Conservation (phyloP, 139 green algal genomes). For the Chlorella sorokiniana region DNA sequence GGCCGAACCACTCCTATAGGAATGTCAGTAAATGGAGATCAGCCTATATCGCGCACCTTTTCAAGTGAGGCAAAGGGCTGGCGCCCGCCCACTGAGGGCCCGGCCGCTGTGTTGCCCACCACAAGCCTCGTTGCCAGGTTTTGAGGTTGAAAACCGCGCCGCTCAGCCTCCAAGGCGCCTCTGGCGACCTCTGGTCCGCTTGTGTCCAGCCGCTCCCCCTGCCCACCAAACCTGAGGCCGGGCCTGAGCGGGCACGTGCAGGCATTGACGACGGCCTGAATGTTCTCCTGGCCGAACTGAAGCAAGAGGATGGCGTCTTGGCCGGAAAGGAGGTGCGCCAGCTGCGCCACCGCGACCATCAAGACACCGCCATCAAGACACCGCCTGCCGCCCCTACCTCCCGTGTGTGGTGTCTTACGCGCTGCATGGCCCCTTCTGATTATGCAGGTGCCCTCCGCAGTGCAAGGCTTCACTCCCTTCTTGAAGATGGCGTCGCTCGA, state of each 20-base stretch:
- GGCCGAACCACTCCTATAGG: neutral
- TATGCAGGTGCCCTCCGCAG: neutral
- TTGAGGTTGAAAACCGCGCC: no score
- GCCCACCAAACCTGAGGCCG: neutral
- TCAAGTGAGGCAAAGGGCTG: no score
- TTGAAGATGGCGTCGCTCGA: neutral
- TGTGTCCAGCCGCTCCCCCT: neutral
- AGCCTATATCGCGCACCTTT: neutral
- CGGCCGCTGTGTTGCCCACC: no score
- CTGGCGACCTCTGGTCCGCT: neutral
- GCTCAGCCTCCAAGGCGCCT: no score
- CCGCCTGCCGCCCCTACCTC: neutral
- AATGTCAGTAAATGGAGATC: neutral
- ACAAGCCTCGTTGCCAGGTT: no score
- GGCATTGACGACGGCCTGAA: constrained; percentile 19
- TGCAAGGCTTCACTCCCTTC: constrained; percentile 1
- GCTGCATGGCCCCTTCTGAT: no score
- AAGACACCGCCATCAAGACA: neutral
- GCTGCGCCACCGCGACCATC: no score
- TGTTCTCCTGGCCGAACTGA: constrained; percentile 16
- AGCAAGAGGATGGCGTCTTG: neutral
- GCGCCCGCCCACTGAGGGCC: neutral
- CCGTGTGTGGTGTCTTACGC: no score
- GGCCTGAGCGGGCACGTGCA: neutral
- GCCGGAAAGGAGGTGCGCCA: neutral